Base-by-base conservation (phyloP, 495 filamentous ascomycete species). In the Penicillium paxilli region DNA sequence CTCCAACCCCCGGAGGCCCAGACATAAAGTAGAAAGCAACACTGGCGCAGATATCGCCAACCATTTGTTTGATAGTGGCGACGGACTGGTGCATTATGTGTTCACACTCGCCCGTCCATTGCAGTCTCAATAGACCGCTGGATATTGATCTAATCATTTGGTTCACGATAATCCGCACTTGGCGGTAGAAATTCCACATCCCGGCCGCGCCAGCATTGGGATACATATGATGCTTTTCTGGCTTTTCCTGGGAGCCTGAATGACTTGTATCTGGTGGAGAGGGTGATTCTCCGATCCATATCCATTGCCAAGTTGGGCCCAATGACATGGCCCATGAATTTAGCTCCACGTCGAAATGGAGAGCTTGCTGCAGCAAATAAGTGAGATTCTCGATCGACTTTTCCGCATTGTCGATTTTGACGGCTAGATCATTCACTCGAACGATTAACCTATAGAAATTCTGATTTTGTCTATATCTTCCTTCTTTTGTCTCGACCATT, bases 101-200 rank as follows among this genome's bases (percentile, higher is more conserved):
- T 12, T 47, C 40, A 17, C 20, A 47, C 21, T 51, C 49, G 0
- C 50, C 35, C 19, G 33, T 20, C 11, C 35, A 17, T 33, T 45
- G 26, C 6, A 28, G 4, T 21, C 14, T 10, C 2, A n/a, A 19
- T 26, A 49, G 23, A 22, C 32, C 16, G 7, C 23, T 1, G 10
- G 45, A 49, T 42, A 55, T 58, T 1, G 42, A n/a, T 33, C 41
- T 14, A 14, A 62, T 26, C 17, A 62, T 62, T 35, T 54, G 46
- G 23, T 62, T 28, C 1, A 62, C 12, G 12, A 55, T 40, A 19
- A 62, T 55, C 5, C 59, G 59, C 12, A 47, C 33, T 42, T 58
- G 59, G 5, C 51, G 55, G 16, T 55, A 62, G 23, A 58, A 32
- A 20, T 57, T 62, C 59, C 59, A 62, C 30, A 58, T 41, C 3